Evolutionary conservation across 148 eudicot genomes (phyloP), one percentile per base, ranked within the genome.

Genomic region (Rhododendron williamsianum): DNA sequence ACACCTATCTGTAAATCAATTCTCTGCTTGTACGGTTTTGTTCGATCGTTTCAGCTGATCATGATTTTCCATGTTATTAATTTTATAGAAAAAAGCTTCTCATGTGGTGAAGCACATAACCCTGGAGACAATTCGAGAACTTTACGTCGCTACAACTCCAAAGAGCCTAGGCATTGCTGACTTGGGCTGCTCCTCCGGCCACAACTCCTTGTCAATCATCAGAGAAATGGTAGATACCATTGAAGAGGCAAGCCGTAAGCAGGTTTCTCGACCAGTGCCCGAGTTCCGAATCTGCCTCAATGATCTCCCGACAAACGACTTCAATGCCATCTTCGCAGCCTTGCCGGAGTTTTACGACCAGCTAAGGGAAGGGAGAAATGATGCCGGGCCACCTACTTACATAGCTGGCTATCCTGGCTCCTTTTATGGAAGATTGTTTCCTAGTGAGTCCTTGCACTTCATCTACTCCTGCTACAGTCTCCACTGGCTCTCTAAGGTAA

Each of bases 401-500:
- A 81, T 95, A 56, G 94, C 97, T 4, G 98, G 88, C n/a, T 90
- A 88, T 76, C 96, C 97, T 2, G 98, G 98, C 23, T 84, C 95
- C 0, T 94, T 95, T 81, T 93, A 95, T 87, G 95, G 88, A 27
- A 92, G 93, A 43, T 82, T 95, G 25, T 95, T 95, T 85, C 98
- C 97, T 3, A 82, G 86, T 30, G 82, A 90, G 25, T 90, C 90
- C 91, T 89, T 94, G 90, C 96, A 95, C 88, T 95, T 95, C 78
- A 84, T 92, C 48, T 92, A 94, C 83, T 93, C 98, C 51, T 93
- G 93, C 82, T 91, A 91, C 83, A 91, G 97, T 82, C 86, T 95
- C 80, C 97, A 95, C 89, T 95, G 97, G 97, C 94, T 95, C 58
- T 94, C 98, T 0, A 93, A 85, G 94, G 98, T 94, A 88, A 74